Conservation (phyloP, 148 eudicot genomes). For the Vaccinium corymbosum region DNA sequence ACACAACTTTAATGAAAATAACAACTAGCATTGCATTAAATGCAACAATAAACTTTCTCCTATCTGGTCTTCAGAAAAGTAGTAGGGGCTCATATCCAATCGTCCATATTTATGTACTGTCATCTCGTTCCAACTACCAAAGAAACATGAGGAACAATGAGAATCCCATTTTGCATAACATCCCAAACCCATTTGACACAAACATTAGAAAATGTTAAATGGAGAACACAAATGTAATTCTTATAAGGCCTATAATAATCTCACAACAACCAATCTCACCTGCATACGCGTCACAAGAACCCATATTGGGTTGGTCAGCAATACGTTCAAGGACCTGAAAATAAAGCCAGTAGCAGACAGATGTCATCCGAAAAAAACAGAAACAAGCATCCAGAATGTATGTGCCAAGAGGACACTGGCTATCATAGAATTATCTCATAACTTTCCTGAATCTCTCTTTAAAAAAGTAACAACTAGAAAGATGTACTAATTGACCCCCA, state of each 20-base stretch:
- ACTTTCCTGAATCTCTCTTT: not conserved
- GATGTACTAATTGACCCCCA: conserved; percentile 50
- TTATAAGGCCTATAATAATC: not conserved
- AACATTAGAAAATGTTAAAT: conserved; percentile 6
- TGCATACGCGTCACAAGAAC: conserved; percentile 98
- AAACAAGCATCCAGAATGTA: not conserved
- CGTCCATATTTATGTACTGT: not conserved
- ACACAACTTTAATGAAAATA: not conserved
- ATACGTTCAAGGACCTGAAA: conserved; percentile 79
- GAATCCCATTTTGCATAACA: not conserved
- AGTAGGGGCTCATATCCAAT: not conserved
- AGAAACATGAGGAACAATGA: not conserved
- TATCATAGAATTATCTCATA: not conserved
- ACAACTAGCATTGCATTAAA: not conserved
- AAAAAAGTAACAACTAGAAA: not conserved
- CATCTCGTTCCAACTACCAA: not conserved
- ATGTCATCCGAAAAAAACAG: conserved; percentile 6
- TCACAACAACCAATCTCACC: conserved; percentile 36
- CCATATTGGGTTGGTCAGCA: conserved; percentile 93
- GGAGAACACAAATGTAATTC: not conserved
- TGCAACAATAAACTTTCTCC: not conserved
- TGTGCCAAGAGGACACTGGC: not conserved
- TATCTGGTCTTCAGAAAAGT: not conserved
- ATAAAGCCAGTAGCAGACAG: conserved; percentile 16
- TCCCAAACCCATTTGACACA: not conserved